These are phyloP conservation scores for Stentor coeruleus DNA, from an alignment of 73 alveolate genomes.

Conservation along the genomic window DNA sequence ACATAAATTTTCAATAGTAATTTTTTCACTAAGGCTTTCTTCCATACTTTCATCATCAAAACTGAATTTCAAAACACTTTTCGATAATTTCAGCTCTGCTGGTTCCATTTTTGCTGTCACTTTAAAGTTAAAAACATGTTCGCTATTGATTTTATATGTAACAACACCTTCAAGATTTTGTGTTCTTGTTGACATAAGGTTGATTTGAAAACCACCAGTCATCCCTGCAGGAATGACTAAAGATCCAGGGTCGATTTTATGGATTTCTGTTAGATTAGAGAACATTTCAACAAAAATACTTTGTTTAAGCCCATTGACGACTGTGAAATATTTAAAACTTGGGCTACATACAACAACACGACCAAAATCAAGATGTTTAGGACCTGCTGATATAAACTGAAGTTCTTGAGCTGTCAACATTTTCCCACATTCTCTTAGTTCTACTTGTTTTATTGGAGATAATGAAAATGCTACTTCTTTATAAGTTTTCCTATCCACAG, in stretches of 20 bases:
- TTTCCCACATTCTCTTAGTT: slow-evolving; percentile 89
- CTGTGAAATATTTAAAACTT: slow-evolving; percentile 80
- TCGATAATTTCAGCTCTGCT: slow-evolving; percentile 67
- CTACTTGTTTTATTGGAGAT: slow-evolving; percentile 95
- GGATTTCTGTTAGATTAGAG: slow-evolving; percentile 75
- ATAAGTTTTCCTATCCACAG: slow-evolving; percentile 50
- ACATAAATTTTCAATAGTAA: slow-evolving; percentile 89
- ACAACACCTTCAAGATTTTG: slow-evolving; percentile 75
- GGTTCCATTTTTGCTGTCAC: slow-evolving; percentile 91
- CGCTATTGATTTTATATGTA: slow-evolving; percentile 88
- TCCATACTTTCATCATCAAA: slow-evolving; percentile 95
- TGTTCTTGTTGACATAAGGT: slow-evolving; percentile 58
- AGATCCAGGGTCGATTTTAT: slow-evolving; percentile 69
- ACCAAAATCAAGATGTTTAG: slow-evolving; percentile 83
- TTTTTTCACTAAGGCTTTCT: slow-evolving; percentile 79
- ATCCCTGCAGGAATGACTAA: slow-evolving; percentile 96
- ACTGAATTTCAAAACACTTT: slow-evolving; percentile 58
- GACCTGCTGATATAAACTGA: slow-evolving; percentile 90
- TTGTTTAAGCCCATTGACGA: slow-evolving; percentile 88
- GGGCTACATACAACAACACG: slow-evolving; percentile 85
- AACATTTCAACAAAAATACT: slow-evolving; percentile 85
- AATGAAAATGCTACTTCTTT: slow-evolving; percentile 68
- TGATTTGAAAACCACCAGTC: slow-evolving; percentile 94
- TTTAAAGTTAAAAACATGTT: slow-evolving; percentile 78
- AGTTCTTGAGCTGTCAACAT: slow-evolving; percentile 87